Evolutionary conservation across 2,329 filamentous ascomycete genomes (phyloP).

Genomic region (Cercospora sp.): DNA sequence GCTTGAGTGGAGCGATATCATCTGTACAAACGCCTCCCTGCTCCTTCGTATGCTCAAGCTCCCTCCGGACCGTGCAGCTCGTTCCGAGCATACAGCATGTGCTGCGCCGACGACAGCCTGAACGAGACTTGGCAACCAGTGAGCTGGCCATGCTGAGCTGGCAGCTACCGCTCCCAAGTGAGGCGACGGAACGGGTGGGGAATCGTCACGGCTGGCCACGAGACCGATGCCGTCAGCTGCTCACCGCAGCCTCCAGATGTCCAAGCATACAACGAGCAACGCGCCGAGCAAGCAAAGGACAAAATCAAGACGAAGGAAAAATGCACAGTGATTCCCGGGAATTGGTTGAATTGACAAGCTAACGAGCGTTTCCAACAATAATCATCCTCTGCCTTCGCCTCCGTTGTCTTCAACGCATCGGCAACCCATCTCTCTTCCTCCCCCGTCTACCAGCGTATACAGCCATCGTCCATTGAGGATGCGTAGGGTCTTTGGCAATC

Average conservation of each 20-base stretch:
- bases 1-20: not conserved
- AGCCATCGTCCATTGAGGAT: constrained; percentile 20
- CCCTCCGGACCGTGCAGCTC: not conserved
- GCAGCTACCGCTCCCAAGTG: not conserved
- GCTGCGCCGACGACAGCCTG: not conserved
- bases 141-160: not conserved
- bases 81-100: not conserved
- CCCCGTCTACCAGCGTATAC: constrained; percentile 15
- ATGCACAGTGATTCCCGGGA: constrained; percentile 12
- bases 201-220: not conserved
- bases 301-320: not conserved
- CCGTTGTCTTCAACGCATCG: constrained; percentile 9
- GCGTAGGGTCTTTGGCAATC: constrained; percentile 17
- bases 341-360: constrained; percentile 22
- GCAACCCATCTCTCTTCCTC: constrained; percentile 6
- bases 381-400: constrained; percentile 13
- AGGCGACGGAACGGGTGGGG: not conserved
- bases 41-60: not conserved
- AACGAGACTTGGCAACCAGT: not conserved
- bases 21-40: not conserved
- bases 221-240: not conserved
- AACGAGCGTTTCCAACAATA: constrained; percentile 22
- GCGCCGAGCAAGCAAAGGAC: not conserved
- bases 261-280: not conserved
- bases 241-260: not conserved